phyloP scores from a whole-genome alignment of 2,329 filamentous ascomycete species.

The Dendryphion nanum region DNA sequence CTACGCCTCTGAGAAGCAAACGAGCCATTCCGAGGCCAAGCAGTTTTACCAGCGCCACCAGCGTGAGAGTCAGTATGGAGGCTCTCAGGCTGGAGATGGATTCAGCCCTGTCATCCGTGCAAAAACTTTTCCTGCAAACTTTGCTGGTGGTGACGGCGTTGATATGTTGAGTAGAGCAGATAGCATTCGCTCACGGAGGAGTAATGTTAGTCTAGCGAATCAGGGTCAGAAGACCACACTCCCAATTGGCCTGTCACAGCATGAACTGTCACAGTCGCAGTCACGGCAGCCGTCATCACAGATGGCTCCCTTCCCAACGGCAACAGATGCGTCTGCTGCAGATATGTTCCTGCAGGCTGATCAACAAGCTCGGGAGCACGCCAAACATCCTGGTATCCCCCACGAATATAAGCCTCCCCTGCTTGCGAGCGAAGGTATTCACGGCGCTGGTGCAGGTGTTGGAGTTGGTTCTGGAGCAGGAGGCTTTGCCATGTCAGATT shows the following conservation, averaged over 20 bases:
- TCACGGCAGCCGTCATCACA: constrained; percentile 14
- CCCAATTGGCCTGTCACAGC: constrained; percentile 28
- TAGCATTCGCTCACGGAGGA: constrained; percentile 44
- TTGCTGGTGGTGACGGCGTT: constrained; percentile 34
- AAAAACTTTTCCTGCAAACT: constrained; percentile 45
- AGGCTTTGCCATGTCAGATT: constrained; percentile 69
- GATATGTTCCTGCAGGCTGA: constrained; percentile 45
- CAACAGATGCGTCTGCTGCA: background rate
- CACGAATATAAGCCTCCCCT: constrained; percentile 57
- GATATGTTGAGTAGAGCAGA: constrained; percentile 39
- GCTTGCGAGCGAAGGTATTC: constrained; percentile 54
- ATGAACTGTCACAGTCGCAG: constrained; percentile 28
- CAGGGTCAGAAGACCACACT: constrained; percentile 25
- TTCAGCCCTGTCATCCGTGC: constrained; percentile 44
- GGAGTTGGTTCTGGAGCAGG: constrained; percentile 61
- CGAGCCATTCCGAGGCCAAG: constrained; percentile 92
- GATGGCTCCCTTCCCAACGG: constrained; percentile 8
- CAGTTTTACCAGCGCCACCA: constrained; percentile 92
- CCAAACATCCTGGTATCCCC: constrained; percentile 51
- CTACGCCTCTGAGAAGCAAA: constrained; percentile 87
- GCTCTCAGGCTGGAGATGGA: constrained; percentile 38
- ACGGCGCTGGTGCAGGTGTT: constrained; percentile 58
- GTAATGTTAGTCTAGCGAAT: constrained; percentile 31
- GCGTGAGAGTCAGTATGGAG: constrained; percentile 54
- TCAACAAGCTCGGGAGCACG: constrained; percentile 48